Base-by-base conservation (phyloP, 306 rosid species). In the Canavalia gladiata region DNA sequence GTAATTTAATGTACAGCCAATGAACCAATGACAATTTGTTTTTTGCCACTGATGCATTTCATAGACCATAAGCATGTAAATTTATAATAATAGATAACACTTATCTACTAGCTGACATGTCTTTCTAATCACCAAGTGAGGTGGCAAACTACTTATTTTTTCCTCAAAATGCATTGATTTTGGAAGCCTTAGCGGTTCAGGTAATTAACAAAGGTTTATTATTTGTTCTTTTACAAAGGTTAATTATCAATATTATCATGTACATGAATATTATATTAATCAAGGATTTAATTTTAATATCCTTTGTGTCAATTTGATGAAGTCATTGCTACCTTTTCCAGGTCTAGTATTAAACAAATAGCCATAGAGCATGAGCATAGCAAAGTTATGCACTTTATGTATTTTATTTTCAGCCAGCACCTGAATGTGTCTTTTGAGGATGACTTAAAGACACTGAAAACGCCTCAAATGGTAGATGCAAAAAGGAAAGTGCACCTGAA, bases 371-470 rank as follows among this genome's bases (percentile, higher is more conserved):
- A 72, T 79, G 69, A 66, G 41, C 57, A 72, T 65, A 81, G 29
- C 75, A 86, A 76, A 85, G 77, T 84, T 76, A 55, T 79, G 83
- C 13, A 73, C 83, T 91, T 68, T 88, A 75, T 85, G 80, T 47
- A 81, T 81, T 85, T 83, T 81, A 80, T 82, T 78, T 76, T 46
- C 76, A 62, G 84, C 87, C 77, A 75, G 30, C 83, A 74, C 37
- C 55, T 54, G 34, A 82, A 43, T 79, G 92, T 51, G 92, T 51
- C 97, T 88, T 89, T 88, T 88, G 93, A 86, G 85, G 76, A 70
- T 76, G 80, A 63, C 80, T 60, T 84, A 74, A 86, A 88, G 94
- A 72, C 97, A 90, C 67, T 43, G 46, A 64, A 81, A 80, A 37
- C 54, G 54, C 71, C 69, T 72, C 81, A 59, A 31, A 60, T 52